Evolutionary conservation across 2,329 filamentous ascomycete genomes (phyloP), one percentile per base, ranked within the genome.

Genomic region (Uncinocarpus reesii): DNA sequence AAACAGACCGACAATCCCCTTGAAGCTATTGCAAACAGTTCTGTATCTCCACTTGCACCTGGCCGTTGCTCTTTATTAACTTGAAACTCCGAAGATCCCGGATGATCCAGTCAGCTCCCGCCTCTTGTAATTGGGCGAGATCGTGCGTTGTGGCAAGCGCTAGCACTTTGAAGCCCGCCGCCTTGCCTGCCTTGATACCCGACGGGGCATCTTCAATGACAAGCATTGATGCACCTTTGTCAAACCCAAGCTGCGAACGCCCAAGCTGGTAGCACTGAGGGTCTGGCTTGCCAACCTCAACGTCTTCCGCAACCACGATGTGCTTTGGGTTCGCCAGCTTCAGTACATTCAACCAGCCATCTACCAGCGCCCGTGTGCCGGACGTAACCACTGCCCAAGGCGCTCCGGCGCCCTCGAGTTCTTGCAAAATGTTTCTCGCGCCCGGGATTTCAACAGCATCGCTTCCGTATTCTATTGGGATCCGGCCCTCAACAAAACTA

Each of bases 181-280:
- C 85, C 68, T 89, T 93, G 42, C 88, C 89, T 23, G 88, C 80
- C 55, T 70, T 74, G 60, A 95, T 86, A 4, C 89, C 89, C 6
- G 87, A 86, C 4, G 89, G 88, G 48, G 86, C 86, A 69, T 95
- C 89, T 68, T 95, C 89, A 31, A 95, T 70, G 42, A 95, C 89
- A 48, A 95, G 71, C 36, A 90, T 66, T 47, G 67, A 74, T 23
- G 69, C 65, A 28, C 69, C 71, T 16, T 72, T 62, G 18, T 62
- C 60, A 23, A 73, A 56, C 0, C 72, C 73, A 13, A 89, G 73
- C 53, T 75, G 75, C 56, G 77, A 71, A 40, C 79, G 77, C 13
- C 84, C 85, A 44, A 88, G 72, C 43, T 73, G 65, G 65, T 89
- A 90, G 69, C 84, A 86, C 11, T 75, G 67, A 21, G 85, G 85